These are phyloP conservation scores for Trichoderma asperelloides DNA, from an alignment of 495 filamentous ascomycete genomes.

Conservation along the genomic window DNA sequence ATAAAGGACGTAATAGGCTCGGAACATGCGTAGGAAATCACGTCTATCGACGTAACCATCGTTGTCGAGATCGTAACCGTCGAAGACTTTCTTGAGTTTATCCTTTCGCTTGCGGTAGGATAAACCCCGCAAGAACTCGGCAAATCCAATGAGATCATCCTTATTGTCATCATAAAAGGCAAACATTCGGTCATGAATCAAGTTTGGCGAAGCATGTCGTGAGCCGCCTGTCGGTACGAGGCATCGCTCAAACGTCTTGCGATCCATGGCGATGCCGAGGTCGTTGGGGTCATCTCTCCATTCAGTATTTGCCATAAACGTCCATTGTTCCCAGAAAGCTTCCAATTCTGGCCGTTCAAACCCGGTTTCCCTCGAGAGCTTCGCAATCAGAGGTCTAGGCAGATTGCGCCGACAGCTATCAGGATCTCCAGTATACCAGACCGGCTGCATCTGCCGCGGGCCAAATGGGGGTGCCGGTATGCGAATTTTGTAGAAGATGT, in stretches of 20 bases:
- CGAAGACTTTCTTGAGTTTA: slow-evolving; percentile 66
- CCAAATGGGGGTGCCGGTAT: slow-evolving; percentile 38
- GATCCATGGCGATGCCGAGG: slow-evolving; percentile 75
- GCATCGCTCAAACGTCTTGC: slow-evolving; percentile 81
- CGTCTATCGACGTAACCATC: slow-evolving; percentile 82
- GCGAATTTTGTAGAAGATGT: slow-evolving; percentile 84
- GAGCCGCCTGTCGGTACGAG: slow-evolving; percentile 75
- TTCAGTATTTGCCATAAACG: slow-evolving; percentile 76
- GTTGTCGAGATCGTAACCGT: slow-evolving; percentile 81
- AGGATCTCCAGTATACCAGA: slow-evolving; percentile 89
- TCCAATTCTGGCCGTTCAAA: slow-evolving; percentile 81
- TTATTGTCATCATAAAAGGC: slow-evolving; percentile 87
- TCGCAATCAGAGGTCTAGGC: slow-evolving; percentile 50
- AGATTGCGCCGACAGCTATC: slow-evolving; percentile 51
- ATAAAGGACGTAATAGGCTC: slow-evolving; percentile 79
- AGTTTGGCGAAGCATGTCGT: slow-evolving; percentile 67
- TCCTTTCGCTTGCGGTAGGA: slow-evolving; percentile 73
- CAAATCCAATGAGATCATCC: slow-evolving; percentile 86
- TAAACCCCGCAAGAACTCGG: slow-evolving; percentile 81
- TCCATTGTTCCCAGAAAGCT: slow-evolving; percentile 93
- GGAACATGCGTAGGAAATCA: slow-evolving; percentile 87
- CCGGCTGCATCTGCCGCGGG: slow-evolving; percentile 55
- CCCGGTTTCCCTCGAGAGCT: slow-evolving; percentile 59
- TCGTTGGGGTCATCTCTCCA: slow-evolving; percentile 76
- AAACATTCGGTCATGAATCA: slow-evolving; percentile 94